A percentile compares a stretch with the other conserved stretches of the same genome.
phyloP scores from a whole-genome alignment of 2,329 filamentous ascomycete genomes.

The Cadophora sp. region DNA sequence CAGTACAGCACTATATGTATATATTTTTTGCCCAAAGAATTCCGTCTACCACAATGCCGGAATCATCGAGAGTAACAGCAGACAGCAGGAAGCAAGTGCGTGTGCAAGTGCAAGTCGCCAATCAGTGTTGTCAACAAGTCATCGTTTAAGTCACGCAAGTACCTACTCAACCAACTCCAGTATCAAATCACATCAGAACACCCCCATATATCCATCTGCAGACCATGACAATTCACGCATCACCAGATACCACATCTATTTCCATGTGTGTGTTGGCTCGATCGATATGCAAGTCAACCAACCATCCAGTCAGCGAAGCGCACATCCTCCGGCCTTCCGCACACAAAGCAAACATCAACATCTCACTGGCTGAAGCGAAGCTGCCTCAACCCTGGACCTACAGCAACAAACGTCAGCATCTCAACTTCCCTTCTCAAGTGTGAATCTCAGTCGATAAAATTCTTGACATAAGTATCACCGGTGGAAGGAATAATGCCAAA shows the following conservation, averaged over 20 bases:
- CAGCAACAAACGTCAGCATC: slow-evolving; percentile 1
- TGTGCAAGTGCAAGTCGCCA: not conserved
- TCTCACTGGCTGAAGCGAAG: slow-evolving; percentile 2
- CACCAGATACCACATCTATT: not conserved
- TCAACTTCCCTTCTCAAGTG: no score
- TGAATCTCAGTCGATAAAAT: not conserved
- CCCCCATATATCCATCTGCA: not conserved
- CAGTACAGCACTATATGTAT: not conserved
- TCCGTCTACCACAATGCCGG: not conserved
- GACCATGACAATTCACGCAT: not conserved
- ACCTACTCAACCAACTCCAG: not conserved
- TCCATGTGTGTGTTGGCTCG: slow-evolving; percentile 1
- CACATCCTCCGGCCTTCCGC: slow-evolving; percentile 15
- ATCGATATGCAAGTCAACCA: not conserved
- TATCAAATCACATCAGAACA: not conserved
- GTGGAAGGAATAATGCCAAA: not conserved
- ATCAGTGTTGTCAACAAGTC: not conserved
- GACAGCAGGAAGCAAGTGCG: not conserved
- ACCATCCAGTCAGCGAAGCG: slow-evolving; percentile 16
- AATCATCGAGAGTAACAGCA: not conserved
- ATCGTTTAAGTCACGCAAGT: not conserved
- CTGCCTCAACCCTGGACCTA: not conserved
- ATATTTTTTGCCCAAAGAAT: not conserved
- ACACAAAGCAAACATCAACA: slow-evolving; percentile 12
- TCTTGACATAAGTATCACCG: slow-evolving; percentile 5